Evolutionary conservation across 495 filamentous ascomycete genomes (phyloP).

Genomic region (Aspergillus sclerotiicarbonarius): DNA sequence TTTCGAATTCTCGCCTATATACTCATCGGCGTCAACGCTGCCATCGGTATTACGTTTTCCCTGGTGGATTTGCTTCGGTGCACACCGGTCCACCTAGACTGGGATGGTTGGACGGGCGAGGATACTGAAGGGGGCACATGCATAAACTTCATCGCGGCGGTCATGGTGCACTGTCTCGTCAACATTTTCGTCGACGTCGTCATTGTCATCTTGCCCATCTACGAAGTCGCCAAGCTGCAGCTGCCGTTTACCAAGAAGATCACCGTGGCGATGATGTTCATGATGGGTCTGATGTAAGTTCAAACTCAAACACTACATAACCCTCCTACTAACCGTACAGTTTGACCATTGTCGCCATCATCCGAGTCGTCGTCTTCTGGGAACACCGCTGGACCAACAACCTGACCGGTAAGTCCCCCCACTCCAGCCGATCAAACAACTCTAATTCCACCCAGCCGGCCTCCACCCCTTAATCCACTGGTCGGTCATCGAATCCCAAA

Average conservation of each 20-base stretch:
- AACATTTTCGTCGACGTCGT: conserved; percentile 32
- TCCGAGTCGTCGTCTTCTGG: conserved; percentile 32
- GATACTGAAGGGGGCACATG: conserved; percentile 21
- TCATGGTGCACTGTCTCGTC: conserved; percentile 28
- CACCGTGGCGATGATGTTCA: conserved; percentile 33
- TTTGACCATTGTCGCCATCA: conserved; percentile 28
- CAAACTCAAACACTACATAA: neutral
- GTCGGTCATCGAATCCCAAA: conserved; percentile 33
- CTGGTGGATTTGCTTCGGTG: conserved; percentile 34
- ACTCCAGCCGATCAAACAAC: too few relatives aligned
- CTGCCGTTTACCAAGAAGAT: conserved; percentile 31
- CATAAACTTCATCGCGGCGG: conserved; percentile 28
- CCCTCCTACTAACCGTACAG: conserved; percentile 7
- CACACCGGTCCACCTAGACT: conserved; percentile 31
- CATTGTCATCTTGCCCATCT: conserved; percentile 31
- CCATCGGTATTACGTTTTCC: conserved; percentile 32
- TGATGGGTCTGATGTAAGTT: conserved; percentile 30
- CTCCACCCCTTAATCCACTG: conserved; percentile 30
- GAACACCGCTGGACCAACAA: conserved; percentile 26
- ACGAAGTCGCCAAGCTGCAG: conserved; percentile 30
- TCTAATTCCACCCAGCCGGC: conserved; percentile 21
- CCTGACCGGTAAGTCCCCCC: conserved; percentile 17
- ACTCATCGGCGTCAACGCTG: conserved; percentile 31
- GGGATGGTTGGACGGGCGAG: conserved; percentile 27
- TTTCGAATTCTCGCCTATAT: conserved; percentile 33